Base-by-base conservation (phyloP, 2,329 filamentous ascomycete genomes). In the Pyricularia sp. region DNA sequence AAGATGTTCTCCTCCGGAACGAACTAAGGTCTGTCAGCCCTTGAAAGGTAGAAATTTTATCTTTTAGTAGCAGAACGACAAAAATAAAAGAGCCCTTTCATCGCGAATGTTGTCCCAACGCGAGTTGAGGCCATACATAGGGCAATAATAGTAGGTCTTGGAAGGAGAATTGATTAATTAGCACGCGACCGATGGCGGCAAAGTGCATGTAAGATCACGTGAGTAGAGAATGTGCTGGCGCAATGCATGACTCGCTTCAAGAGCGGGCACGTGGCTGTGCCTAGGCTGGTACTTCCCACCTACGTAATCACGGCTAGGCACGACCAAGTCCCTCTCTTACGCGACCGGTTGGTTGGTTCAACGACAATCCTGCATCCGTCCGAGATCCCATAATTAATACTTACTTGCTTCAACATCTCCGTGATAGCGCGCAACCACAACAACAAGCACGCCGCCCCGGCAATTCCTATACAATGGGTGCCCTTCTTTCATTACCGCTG, bases 401-500 rank as follows among this genome's bases (percentile, higher is more conserved):
- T n/a, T 50, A 9, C 42, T n/a, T n/a, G 42, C 42, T 50, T 50
- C 42, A 50, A 50, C 20, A 2, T 50, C 42, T 50, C 42, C 2
- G 6, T 20, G 14, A 50, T 50, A 50, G 42, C 42, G 42, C 42
- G n/a, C 59, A 30, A 63, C 59, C 25, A 63, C 14, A 63, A 28
- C 25, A 14, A 14, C 25, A 63, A 7, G 25, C 59, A 28, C 25
- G 59, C 26, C 59, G 25, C 23, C 30, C 26, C 25, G 59, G 59
- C 23, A 28, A 17, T 12, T 66, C 64, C 30, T 66, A 9, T 75
- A 75, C 71, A 68, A 99, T 99, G 95, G 95, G 95, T 76, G 94
- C 93, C 73, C 83, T 97, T 75, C 85, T 99, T 69, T 97, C 94
- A 71, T 80, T 99, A 71, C 95, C 95, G 73, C 84, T 99, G 72